These are phyloP conservation scores for Phialophora expanda DNA, from an alignment of 2,329 filamentous ascomycete species.

Conservation along the genomic window DNA sequence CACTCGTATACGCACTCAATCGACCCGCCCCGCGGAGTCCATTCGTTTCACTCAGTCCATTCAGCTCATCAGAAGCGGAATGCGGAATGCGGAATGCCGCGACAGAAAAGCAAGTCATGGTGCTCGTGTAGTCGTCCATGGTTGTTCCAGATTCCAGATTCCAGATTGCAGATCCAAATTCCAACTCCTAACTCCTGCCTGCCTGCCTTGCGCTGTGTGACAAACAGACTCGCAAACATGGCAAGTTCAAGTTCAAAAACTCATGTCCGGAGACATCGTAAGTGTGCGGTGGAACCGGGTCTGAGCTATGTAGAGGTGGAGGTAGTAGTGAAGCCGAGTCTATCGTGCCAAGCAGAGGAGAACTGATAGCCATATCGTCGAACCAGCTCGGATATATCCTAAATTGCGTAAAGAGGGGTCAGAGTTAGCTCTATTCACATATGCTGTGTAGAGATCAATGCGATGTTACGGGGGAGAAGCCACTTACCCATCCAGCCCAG, in stretches of 20 bases:
- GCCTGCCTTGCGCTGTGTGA: not conserved
- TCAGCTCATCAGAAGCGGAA: not conserved
- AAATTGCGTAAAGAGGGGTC: not conserved
- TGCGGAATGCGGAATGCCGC: not conserved
- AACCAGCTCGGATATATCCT: conserved; percentile 15
- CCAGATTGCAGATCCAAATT: not conserved
- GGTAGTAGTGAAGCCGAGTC: not conserved
- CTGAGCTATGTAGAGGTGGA: not conserved
- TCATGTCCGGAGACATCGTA: not conserved
- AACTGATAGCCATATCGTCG: conserved; percentile 19
- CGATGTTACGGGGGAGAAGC: not conserved
- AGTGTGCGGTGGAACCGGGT: not conserved
- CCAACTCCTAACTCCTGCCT: not conserved
- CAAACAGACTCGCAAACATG: not conserved
- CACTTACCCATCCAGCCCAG: conserved; percentile 3
- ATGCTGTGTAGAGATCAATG: not conserved
- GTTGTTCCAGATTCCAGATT: not conserved
- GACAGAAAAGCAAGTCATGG: not conserved
- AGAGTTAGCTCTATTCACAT: not conserved
- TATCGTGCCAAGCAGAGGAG: not conserved
- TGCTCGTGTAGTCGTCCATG: not conserved
- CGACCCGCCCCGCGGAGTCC: not conserved
- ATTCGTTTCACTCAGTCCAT: not conserved
- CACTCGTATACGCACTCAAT: not conserved
- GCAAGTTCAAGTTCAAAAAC: not conserved